phyloP scores from a whole-genome alignment of 2,329 filamentous ascomycete genomes.

The Cercospora janseana region DNA sequence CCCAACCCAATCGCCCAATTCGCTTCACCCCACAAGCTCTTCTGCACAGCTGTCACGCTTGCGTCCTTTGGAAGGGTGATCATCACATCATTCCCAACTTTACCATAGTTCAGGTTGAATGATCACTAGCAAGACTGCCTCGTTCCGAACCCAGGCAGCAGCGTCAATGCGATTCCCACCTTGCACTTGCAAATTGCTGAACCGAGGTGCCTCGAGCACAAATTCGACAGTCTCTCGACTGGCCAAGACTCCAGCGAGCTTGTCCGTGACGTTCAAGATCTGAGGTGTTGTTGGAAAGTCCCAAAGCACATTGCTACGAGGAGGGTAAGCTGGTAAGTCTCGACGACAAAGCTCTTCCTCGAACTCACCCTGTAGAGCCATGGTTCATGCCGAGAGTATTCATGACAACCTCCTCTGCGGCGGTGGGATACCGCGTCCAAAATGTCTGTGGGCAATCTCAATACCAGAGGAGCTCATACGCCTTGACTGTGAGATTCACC shows the following conservation, averaged over 20 bases:
- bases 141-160: conserved; percentile 42
- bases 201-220: conserved; percentile 37
- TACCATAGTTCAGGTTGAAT: conserved; percentile 40
- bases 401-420: conserved; percentile 48
- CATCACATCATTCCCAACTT: conserved; percentile 17
- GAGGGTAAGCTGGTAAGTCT: too few relatives aligned
- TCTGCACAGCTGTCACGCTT: not conserved
- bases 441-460: conserved; percentile 34
- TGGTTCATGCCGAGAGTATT: conserved; percentile 49
- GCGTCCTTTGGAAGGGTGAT: conserved; percentile 21
- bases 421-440: conserved; percentile 48
- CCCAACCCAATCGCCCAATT: conserved; percentile 20
- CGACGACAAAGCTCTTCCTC: too few relatives aligned
- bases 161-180: conserved; percentile 41
- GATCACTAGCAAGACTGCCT: conserved; percentile 42
- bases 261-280: conserved; percentile 38
- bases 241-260: conserved; percentile 44
- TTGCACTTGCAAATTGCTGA: conserved; percentile 26
- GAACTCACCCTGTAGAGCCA: conserved; percentile 51
- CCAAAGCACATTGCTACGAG: conserved; percentile 52
- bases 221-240: conserved; percentile 35
- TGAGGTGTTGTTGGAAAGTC: conserved; percentile 46
- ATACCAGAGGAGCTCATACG: too few relatives aligned
- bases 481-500: too few relatives aligned
- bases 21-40: conserved; percentile 24